Conservation (phyloP, 768 basidiomycete genomes). For the Leccinum barrowsii region DNA sequence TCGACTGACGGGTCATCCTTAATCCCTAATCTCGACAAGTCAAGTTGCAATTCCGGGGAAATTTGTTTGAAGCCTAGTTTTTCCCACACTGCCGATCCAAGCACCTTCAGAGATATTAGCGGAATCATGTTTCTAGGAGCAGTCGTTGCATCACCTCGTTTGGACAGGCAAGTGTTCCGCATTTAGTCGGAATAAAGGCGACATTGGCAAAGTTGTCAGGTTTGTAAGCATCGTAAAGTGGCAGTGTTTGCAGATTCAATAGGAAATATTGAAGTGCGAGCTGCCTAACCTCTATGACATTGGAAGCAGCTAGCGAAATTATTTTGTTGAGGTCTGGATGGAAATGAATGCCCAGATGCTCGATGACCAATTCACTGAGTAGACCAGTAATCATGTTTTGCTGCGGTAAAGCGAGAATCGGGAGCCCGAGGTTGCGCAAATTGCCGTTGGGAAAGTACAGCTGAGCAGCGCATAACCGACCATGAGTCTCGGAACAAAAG, state of each 20-base stretch:
- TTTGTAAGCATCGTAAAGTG: constrained; percentile 10
- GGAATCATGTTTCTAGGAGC: neutral
- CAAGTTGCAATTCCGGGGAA: neutral
- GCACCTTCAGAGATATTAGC: constrained; percentile 7
- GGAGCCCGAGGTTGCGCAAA: constrained; percentile 69
- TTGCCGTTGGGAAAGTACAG: constrained; percentile 77
- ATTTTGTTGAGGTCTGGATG: constrained; percentile 6
- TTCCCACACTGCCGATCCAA: constrained; percentile 5
- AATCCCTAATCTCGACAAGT: constrained; percentile 12
- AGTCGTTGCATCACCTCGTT: constrained; percentile 9
- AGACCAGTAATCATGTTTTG: neutral
- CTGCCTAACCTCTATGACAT: neutral
- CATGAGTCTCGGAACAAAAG: constrained; percentile 5
- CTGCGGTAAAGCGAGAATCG: constrained; percentile 49
- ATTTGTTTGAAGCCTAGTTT: constrained; percentile 7
- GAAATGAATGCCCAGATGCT: neutral
- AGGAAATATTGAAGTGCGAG: constrained; percentile 12
- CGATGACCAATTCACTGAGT: neutral
- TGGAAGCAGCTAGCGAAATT: constrained; percentile 8
- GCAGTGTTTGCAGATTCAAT: constrained; percentile 1
- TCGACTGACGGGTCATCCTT: constrained; percentile 4
- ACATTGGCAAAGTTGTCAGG: constrained; percentile 4
- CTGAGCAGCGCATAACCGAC: constrained; percentile 31
- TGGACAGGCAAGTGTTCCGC: neutral
- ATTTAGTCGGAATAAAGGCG: constrained; percentile 15